phyloP scores from a whole-genome alignment of 2,329 filamentous ascomycete genomes.

The Periglandula ipomoeae region DNA sequence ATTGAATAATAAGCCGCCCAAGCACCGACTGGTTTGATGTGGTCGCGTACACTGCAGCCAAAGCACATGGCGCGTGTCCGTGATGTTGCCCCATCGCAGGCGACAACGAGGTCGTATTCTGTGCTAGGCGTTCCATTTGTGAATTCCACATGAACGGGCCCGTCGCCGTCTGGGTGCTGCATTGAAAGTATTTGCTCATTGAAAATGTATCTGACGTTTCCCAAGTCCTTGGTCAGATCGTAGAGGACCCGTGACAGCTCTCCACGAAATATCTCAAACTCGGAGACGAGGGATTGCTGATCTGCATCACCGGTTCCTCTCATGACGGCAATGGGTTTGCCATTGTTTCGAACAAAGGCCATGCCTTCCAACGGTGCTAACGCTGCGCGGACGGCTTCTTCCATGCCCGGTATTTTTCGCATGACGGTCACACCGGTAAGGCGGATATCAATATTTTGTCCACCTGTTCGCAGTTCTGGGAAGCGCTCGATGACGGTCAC shows the following conservation, averaged over 20 bases:
- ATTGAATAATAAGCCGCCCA: slow-evolving; percentile 35
- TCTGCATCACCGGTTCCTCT: slow-evolving; percentile 25
- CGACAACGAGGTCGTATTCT: slow-evolving; percentile 39
- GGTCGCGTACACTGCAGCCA: slow-evolving; percentile 26
- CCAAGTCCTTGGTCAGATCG: slow-evolving; percentile 19
- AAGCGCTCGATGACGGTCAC: slow-evolving; percentile 32
- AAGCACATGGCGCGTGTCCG: slow-evolving; percentile 35
- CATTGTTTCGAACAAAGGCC: slow-evolving; percentile 27
- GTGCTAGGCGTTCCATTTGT: slow-evolving; percentile 23
- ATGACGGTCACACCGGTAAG: slow-evolving; percentile 27
- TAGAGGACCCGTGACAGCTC: slow-evolving; percentile 36
- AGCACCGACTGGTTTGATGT: slow-evolving; percentile 25
- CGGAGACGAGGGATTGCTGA: slow-evolving; percentile 35
- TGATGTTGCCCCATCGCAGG: slow-evolving; percentile 37
- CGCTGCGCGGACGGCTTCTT: slow-evolving; percentile 22
- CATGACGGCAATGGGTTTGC: slow-evolving; percentile 26
- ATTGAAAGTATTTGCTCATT: slow-evolving; percentile 27
- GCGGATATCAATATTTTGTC: slow-evolving; percentile 29
- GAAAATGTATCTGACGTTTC: slow-evolving; percentile 23
- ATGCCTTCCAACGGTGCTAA: slow-evolving; percentile 31
- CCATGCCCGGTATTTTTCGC: slow-evolving; percentile 29
- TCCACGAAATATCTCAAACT: slow-evolving; percentile 44
- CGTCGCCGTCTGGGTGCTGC: slow-evolving; percentile 14
- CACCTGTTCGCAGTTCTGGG: slow-evolving; percentile 22
- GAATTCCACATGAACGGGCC: slow-evolving; percentile 30